Conservation (phyloP, 2,329 filamentous ascomycete species). For the Macroventuria anomochaeta region DNA sequence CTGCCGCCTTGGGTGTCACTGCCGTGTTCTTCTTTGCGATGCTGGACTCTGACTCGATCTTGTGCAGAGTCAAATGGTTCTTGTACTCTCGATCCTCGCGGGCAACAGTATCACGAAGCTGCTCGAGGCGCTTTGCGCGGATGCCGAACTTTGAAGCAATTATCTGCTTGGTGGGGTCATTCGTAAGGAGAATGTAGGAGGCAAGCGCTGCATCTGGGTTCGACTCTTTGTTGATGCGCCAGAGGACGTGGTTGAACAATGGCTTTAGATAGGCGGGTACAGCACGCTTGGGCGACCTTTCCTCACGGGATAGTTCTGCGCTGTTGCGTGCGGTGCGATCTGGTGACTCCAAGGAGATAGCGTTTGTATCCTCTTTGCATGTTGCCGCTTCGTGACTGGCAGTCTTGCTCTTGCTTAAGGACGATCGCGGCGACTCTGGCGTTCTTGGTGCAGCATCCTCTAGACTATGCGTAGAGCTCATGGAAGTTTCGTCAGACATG, state of each 20-base stretch:
- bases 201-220: constrained; percentile 57
- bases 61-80: constrained; percentile 48
- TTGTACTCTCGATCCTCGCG: constrained; percentile 58
- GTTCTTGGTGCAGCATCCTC: constrained; percentile 46
- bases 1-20: constrained; percentile 23
- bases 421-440: constrained; percentile 50
- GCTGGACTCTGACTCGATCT: constrained; percentile 44
- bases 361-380: constrained; percentile 28
- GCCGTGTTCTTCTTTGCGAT: constrained; percentile 22
- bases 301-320: constrained; percentile 27
- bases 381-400: constrained; percentile 24
- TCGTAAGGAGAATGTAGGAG: constrained; percentile 60
- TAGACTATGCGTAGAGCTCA: constrained; percentile 54
- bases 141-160: constrained; percentile 59
- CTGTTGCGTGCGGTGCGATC: constrained; percentile 42
- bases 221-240: constrained; percentile 58
- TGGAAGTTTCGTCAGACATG: constrained; percentile 48
- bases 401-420: constrained; percentile 34
- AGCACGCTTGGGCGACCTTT: constrained; percentile 36
- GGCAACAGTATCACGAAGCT: constrained; percentile 57
- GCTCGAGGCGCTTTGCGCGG: constrained; percentile 57
- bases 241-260: constrained; percentile 60
- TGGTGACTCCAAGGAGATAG: constrained; percentile 27
- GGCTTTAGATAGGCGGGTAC: constrained; percentile 53
- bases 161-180: constrained; percentile 54